Percentiles rank a stretch among this genome's conserved stretches.
Evolutionary conservation across 1,284 basidiomycete species (phyloP).

Genomic region (Cutaneotrichosporon dermatis): DNA sequence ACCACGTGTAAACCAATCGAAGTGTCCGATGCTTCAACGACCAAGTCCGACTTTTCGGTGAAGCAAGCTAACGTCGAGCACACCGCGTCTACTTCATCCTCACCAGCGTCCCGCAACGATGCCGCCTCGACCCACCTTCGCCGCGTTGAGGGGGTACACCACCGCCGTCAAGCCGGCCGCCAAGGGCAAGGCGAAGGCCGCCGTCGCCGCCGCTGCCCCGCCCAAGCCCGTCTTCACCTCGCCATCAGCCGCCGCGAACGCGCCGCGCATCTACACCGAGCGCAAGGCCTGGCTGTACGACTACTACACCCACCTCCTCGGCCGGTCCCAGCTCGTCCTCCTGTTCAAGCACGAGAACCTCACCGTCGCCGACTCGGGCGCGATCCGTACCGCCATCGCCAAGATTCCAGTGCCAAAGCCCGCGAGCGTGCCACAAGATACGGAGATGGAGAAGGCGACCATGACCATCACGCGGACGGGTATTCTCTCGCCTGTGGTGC

Average conservation of each 20-base stretch:
- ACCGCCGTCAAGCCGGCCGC: slow-evolving; percentile 6
- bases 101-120: slow-evolving; percentile 9
- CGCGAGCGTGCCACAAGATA: slow-evolving; percentile 4
- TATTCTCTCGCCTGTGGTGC: slow-evolving; percentile 30
- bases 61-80: no score
- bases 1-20: background rate
- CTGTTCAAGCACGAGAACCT: slow-evolving; percentile 50
- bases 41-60: slow-evolving; percentile 15
- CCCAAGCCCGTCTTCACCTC: background rate
- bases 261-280: slow-evolving; percentile 33
- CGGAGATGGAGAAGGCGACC: slow-evolving; percentile 17
- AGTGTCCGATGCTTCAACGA: background rate
- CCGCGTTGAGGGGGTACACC: slow-evolving; percentile 15
- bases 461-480: slow-evolving; percentile 47
- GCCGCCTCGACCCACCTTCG: slow-evolving; percentile 19
- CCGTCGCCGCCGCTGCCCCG: background rate
- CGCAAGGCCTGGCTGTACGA: slow-evolving; percentile 49
- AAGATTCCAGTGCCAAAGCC: slow-evolving; percentile 29
- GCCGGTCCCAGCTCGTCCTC: slow-evolving; percentile 41
- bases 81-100: background rate
- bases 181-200: slow-evolving; percentile 5
- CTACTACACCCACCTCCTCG: slow-evolving; percentile 46
- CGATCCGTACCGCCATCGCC: slow-evolving; percentile 39
- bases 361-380: slow-evolving; percentile 36
- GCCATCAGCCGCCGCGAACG: slow-evolving; percentile 2